These are phyloP conservation scores for Breynia disticha DNA, from an alignment of 441 rosid genomes.

Conservation along the genomic window DNA sequence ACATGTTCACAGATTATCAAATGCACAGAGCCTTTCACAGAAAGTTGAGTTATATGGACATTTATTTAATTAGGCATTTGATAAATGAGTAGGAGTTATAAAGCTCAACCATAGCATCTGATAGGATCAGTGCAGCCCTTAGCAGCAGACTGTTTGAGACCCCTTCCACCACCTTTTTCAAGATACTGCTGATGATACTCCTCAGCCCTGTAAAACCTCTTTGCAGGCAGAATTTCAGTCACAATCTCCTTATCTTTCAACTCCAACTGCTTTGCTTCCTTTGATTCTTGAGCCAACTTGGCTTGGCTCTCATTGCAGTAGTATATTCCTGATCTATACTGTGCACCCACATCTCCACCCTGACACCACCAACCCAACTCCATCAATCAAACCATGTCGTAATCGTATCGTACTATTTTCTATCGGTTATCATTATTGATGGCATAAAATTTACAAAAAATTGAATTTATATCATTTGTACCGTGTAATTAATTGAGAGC, in stretches of 20 bases:
- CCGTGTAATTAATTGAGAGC: too few species aligned
- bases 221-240: conserved; percentile 77
- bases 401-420: too few species aligned
- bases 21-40: too few species aligned
- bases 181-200: conserved; percentile 81
- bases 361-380: conserved; percentile 8
- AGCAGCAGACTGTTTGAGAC: conserved; percentile 48
- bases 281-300: conserved; percentile 47
- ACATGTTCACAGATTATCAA: too few species aligned
- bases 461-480: too few species aligned
- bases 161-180: conserved; percentile 62
- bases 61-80: neutral
- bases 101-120: conserved; percentile 67
- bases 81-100: neutral
- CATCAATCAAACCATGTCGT: too few species aligned
- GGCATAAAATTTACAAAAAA: too few species aligned
- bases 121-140: conserved; percentile 85
- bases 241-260: conserved; percentile 53
- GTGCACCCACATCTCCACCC: conserved; percentile 75
- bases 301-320: conserved; percentile 59
- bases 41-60: neutral
- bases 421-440: too few species aligned
- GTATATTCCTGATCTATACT: conserved; percentile 79
- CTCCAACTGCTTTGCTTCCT: conserved; percentile 51
- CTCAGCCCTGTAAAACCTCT: conserved; percentile 78